Conservation (phyloP, 2,329 filamentous ascomycete genomes). For the Arachnopeziza araneosa region DNA sequence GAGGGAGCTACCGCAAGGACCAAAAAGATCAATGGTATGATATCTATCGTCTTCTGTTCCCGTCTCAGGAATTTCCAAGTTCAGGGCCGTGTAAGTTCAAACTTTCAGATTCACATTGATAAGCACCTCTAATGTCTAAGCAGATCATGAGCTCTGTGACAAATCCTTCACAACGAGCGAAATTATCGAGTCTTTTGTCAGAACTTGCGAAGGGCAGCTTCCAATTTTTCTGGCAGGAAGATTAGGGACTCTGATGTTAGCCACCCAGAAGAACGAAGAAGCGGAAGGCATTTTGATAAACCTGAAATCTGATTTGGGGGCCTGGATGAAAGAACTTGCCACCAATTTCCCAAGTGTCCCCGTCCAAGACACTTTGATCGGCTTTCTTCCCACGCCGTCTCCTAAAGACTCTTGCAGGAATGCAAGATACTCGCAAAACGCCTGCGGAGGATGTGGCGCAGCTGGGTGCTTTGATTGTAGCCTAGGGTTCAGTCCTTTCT, state of each 20-base stretch:
- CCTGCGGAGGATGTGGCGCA: not conserved
- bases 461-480: not conserved
- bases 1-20: not conserved
- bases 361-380: not conserved
- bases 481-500: not conserved
- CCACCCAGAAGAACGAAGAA: not conserved
- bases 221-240: not conserved
- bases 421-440: not conserved
- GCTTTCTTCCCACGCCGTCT: not conserved
- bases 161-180: not conserved
- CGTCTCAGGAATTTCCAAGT: not conserved
- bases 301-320: not conserved
- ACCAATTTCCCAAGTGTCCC: not conserved
- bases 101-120: not conserved
- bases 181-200: not conserved
- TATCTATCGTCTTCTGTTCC: not conserved
- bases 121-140: not conserved
- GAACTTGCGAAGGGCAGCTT: not conserved
- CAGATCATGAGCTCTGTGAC: not conserved
- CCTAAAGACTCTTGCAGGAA: not conserved
- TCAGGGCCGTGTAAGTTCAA: not conserved
- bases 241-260: not conserved
- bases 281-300: not conserved
- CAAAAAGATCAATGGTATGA: not conserved
- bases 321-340: not conserved